Evolutionary conservation across 1,284 basidiomycete genomes (phyloP).

Genomic region (Leccinum proliferum): DNA sequence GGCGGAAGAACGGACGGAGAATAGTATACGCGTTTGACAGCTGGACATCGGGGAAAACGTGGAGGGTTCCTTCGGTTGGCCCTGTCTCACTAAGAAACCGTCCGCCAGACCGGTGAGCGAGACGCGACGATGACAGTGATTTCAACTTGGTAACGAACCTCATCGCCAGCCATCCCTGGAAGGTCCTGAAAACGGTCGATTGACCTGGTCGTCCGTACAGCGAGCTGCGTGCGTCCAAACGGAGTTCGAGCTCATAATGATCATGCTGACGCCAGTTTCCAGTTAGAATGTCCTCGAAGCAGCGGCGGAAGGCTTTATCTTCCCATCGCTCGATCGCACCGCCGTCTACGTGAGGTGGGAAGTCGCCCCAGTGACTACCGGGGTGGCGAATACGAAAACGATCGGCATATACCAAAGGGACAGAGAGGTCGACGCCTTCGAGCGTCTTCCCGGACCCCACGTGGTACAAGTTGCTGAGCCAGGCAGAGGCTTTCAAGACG

Average conservation of each 20-base stretch:
- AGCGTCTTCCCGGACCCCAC: conserved; percentile 32
- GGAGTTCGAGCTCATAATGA: conserved; percentile 59
- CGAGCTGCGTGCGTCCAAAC: conserved; percentile 57
- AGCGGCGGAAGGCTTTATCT: conserved; percentile 61
- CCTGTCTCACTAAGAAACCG: conserved; percentile 49
- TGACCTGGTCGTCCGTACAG: conserved; percentile 57
- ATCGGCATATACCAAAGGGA: conserved; percentile 76
- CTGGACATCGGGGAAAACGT: conserved; percentile 71
- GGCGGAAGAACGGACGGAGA: conserved; percentile 79
- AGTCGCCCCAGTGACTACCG: conserved; percentile 58
- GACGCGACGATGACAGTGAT: background rate
- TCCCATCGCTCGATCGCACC: conserved; percentile 86
- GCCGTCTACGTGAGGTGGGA: conserved; percentile 79
- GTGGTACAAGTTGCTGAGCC: conserved; percentile 64
- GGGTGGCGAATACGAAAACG: conserved; percentile 80
- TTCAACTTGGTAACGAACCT: conserved; percentile 33
- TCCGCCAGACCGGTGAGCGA: background rate
- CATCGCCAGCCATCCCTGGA: conserved; percentile 75
- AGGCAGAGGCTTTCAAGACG: conserved; percentile 52
- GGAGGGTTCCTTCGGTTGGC: conserved; percentile 73
- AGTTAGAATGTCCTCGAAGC: conserved; percentile 61
- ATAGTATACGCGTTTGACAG: conserved; percentile 79
- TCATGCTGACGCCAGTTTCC: conserved; percentile 71
- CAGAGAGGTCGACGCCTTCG: conserved; percentile 59
- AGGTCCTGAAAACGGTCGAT: conserved; percentile 71